phyloP scores from a whole-genome alignment of 2,329 filamentous ascomycete species.

The Epichloe elymi region DNA sequence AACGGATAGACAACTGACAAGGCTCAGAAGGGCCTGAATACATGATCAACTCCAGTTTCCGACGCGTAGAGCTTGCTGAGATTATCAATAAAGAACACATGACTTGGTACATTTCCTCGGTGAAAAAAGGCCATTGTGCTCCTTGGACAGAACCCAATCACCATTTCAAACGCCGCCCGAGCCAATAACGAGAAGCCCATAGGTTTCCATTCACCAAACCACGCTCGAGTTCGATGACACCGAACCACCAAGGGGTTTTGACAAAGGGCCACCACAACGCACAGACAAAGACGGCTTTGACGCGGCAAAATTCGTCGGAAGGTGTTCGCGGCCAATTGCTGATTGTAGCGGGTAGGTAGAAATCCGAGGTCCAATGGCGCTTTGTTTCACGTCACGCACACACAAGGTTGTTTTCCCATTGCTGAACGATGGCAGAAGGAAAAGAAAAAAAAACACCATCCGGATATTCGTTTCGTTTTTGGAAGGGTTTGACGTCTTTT shows the following conservation, averaged over 20 bases:
- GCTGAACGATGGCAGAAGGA: background rate
- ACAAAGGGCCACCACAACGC: background rate
- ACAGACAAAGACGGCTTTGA: background rate
- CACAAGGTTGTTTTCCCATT: background rate
- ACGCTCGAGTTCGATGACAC: background rate
- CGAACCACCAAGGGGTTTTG: background rate
- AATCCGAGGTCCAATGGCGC: background rate
- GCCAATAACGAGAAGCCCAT: too few species aligned
- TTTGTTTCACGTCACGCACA: conserved; percentile 3
- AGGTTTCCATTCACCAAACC: background rate
- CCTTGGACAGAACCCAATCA: too few species aligned
- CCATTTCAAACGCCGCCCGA: too few species aligned
- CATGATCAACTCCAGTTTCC: background rate
- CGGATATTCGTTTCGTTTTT: conserved; percentile 5
- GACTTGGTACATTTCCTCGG: too few species aligned
- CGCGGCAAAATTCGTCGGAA: background rate
- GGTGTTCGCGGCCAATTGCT: background rate
- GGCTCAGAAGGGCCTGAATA: background rate
- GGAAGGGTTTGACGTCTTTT: conserved; percentile 34
- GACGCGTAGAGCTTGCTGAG: background rate
- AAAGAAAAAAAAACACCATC: background rate
- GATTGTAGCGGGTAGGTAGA: background rate
- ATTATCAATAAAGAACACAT: background rate
- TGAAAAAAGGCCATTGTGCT: too few species aligned
- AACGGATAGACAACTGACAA: too few species aligned